Evolutionary conservation across 768 basidiomycete genomes (phyloP), one percentile per base, ranked within the genome.

Genomic region (Suillus tomentosus): DNA sequence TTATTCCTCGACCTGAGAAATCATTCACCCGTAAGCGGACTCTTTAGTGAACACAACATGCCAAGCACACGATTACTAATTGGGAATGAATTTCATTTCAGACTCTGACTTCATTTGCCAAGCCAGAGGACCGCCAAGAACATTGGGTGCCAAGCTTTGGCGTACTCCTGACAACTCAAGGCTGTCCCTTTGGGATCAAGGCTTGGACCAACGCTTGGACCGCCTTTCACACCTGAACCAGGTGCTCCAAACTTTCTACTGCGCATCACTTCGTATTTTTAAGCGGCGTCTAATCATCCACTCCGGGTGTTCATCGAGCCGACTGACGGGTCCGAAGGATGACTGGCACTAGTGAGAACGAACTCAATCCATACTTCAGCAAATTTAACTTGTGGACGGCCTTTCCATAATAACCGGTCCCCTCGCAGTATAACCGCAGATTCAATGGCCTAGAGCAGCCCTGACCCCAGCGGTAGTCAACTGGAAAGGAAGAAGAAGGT

Each of bases 41-140:
- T 47, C 43, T 47, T 43, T 43, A 43, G 42, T 10, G 5, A 13
- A 27, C 8, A 3, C 27, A 51, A 31, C 15, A 31, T 53, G 51
- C 51, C 51, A 53, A 53, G 51, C 9, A 53, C 17, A 31, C 27
- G 9, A 19, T 34, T 19, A 19, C 31, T 53, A 51, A 34, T 53
- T 53, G 17, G 0, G 15, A 31, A 27, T 19, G 17, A 53, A 53
- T 53, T 53, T 53, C 51, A 53, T 53, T 53, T 53, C 27, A 51
- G 47, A 47, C n/a, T 47, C 47, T 47, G 51, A 31, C 51, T 53
- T 53, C 51, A 53, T 53, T 34, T 53, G 51, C 51, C 51, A 53
- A 53, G 51, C 27, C 27, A 53, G 27, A 5, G 31, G 2, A 31
- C 17, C 31, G 51, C 51, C 51, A 53, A 53, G 51, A 53, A 11